A percentile compares a stretch with the other conserved stretches of the same genome.
Conservation (phyloP, 2,329 filamentous ascomycete genomes). For the Ophiocordyceps camponoti-leonardi region DNA sequence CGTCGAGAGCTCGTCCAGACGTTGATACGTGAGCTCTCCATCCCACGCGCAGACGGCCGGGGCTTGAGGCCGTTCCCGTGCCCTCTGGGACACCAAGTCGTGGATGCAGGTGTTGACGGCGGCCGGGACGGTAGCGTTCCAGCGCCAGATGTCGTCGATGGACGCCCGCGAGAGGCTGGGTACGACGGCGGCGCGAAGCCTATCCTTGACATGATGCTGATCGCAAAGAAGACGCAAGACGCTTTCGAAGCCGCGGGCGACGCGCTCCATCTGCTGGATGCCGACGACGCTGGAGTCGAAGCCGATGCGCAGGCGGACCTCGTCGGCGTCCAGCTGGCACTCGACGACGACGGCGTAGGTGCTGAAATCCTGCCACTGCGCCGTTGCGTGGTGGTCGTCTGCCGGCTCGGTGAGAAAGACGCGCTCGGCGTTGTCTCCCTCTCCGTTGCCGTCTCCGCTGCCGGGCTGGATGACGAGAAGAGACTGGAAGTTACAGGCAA, state of each 20-base stretch:
- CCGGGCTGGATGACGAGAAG: constrained; percentile 6
- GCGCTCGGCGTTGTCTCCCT: not conserved
- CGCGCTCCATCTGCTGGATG: constrained; percentile 1
- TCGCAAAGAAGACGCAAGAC: constrained; percentile 4
- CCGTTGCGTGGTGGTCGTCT: not conserved
- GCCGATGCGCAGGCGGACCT: constrained; percentile 2
- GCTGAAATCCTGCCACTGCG: constrained; percentile 3
- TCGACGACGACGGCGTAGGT: constrained; percentile 5
- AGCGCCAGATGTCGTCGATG: constrained; percentile 5
- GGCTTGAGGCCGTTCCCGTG: constrained; percentile 4
- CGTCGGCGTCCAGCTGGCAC: constrained; percentile 3
- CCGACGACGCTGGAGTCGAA: constrained; percentile 4
- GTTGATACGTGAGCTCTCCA: constrained; percentile 6
- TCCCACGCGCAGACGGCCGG: constrained; percentile 10
- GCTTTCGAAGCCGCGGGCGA: constrained; percentile 3
- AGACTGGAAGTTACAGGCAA: constrained; percentile 5
- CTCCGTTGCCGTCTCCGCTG: not conserved
- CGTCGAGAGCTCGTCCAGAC: constrained; percentile 3
- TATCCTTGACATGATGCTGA: not conserved
- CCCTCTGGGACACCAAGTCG: constrained; percentile 3
- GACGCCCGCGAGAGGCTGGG: constrained; percentile 4
- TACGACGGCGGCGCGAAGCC: constrained; percentile 1
- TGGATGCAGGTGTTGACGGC: constrained; percentile 6
- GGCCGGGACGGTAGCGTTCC: constrained; percentile 4
- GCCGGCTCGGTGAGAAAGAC: constrained; percentile 1